These are phyloP conservation scores for Lactuca saligna DNA, from an alignment of 129 eudicot genomes.

Conservation along the genomic window DNA sequence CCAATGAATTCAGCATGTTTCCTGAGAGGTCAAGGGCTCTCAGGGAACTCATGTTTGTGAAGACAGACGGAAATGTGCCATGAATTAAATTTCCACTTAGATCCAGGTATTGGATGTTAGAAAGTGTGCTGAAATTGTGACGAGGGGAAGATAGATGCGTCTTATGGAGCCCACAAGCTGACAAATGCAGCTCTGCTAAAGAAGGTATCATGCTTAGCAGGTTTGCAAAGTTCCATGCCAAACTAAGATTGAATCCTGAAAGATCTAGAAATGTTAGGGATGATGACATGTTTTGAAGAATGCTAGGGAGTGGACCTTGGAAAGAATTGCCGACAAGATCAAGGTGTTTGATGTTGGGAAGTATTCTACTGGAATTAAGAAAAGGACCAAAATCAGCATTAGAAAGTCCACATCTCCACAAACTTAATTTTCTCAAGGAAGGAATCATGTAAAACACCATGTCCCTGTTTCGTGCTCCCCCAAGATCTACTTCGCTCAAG, in stretches of 20 bases:
- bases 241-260: too few species aligned
- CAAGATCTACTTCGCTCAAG: neutral
- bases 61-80: neutral
- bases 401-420: neutral
- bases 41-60: too few species aligned
- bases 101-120: neutral
- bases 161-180: too few species aligned
- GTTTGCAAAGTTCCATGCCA: too few species aligned
- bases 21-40: too few species aligned
- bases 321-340: neutral
- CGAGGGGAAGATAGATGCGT: too few species aligned
- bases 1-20: too few species aligned
- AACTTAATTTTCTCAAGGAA: neutral
- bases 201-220: too few species aligned
- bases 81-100: neutral
- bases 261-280: too few species aligned
- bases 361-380: neutral
- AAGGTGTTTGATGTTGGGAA: neutral
- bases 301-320: neutral
- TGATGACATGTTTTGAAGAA: neutral
- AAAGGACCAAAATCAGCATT: neutral
- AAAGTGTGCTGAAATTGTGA: too few species aligned
- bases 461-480: neutral
- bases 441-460: neutral
- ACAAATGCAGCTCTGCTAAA: too few species aligned